phyloP scores from a whole-genome alignment of 106 monocot species.

The Dendrobium catenatum region DNA sequence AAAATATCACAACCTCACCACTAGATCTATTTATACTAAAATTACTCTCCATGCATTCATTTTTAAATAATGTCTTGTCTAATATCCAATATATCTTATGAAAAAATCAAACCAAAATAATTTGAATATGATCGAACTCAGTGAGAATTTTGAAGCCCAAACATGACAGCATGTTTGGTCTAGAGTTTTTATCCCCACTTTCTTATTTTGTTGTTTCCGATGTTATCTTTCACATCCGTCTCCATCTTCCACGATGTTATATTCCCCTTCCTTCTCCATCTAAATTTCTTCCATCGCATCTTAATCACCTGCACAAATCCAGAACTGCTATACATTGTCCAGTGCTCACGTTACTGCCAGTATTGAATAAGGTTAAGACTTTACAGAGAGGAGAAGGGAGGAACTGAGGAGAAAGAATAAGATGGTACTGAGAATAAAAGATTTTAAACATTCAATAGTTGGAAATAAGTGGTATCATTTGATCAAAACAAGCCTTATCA shows the following conservation, averaged over 20 bases:
- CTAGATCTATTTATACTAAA: too few species aligned
- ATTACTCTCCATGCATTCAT: too few species aligned
- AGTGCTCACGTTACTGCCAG: background rate
- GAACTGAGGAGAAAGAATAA: background rate
- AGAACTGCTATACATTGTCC: background rate
- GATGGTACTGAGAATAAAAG: background rate
- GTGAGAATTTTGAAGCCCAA: background rate
- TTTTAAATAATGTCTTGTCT: background rate
- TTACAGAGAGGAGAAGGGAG: background rate
- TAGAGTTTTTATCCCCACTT: background rate
- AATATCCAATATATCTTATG: background rate
- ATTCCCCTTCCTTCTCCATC: background rate
- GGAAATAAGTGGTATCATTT: background rate
- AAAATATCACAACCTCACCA: too few species aligned
- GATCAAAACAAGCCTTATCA: background rate
- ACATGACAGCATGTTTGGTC: background rate
- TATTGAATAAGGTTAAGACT: background rate
- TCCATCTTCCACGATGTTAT: background rate
- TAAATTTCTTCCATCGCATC: background rate
- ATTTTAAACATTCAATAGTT: background rate
- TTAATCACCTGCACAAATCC: background rate
- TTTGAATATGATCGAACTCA: background rate
- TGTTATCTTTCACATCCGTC: background rate
- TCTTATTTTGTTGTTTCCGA: background rate
- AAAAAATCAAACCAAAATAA: background rate